phyloP scores from a whole-genome alignment of 2,329 filamentous ascomycete species.

The Talaromyces amestolkiae region DNA sequence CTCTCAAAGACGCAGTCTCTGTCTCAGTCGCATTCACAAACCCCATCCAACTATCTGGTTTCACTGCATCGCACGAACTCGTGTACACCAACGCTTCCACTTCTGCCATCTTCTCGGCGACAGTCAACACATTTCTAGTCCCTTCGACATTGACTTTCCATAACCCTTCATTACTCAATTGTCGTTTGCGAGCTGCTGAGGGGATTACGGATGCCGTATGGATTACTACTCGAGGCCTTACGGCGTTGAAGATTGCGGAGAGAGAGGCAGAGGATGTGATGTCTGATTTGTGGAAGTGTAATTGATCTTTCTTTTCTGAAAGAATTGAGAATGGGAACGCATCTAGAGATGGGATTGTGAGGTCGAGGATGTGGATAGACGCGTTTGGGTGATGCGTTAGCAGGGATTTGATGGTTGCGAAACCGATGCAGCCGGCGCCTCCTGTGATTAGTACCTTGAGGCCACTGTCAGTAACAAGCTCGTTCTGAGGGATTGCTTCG shows the following conservation, averaged over 20 bases:
- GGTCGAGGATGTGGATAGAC: slow-evolving; percentile 14
- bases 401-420: slow-evolving; percentile 11
- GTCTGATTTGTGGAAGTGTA: slow-evolving; percentile 11
- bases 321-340: background rate
- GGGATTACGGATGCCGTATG: slow-evolving; percentile 16
- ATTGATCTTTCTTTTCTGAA: background rate
- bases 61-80: slow-evolving; percentile 17
- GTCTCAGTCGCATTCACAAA: slow-evolving; percentile 11
- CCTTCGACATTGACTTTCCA: slow-evolving; percentile 16
- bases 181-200: slow-evolving; percentile 9
- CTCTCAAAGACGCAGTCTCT: background rate
- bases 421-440: slow-evolving; percentile 17
- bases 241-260: background rate
- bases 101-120: background rate
- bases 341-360: background rate
- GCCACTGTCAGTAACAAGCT: background rate
- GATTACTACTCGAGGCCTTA: background rate
- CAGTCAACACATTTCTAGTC: background rate
- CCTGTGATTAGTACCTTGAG: slow-evolving; percentile 13
- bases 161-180: background rate
- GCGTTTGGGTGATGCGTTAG: background rate
- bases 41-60: slow-evolving; percentile 17
- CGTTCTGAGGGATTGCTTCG: background rate
- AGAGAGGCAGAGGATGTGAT: background rate
- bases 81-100: slow-evolving; percentile 14